phyloP scores from a whole-genome alignment of 2,329 filamentous ascomycete species.

The Colletotrichum horii region DNA sequence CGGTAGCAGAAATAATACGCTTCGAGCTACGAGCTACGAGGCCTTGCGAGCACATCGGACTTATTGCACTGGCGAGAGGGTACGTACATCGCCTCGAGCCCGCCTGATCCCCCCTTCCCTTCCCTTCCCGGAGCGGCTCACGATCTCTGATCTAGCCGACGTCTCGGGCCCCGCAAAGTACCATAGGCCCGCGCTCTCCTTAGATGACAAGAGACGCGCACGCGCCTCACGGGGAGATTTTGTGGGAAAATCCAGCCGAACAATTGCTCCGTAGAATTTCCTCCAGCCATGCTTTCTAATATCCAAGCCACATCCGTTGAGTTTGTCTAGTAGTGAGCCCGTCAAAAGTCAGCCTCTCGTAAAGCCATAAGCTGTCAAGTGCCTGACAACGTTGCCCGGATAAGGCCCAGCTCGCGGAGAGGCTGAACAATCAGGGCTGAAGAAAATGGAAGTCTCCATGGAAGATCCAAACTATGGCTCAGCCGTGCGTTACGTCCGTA shows the following conservation, averaged over 20 bases:
- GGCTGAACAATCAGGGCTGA: background rate
- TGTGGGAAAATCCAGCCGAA: background rate
- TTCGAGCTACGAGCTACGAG: background rate
- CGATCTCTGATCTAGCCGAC: slow-evolving; percentile 21
- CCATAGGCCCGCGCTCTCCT: background rate
- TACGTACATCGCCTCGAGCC: background rate
- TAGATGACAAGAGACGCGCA: background rate
- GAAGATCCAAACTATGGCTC: background rate
- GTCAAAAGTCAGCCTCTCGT: background rate
- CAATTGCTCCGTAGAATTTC: background rate
- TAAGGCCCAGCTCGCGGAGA: background rate
- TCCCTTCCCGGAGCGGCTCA: slow-evolving; percentile 12
- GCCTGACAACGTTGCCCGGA: background rate
- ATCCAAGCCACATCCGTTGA: slow-evolving; percentile 1
- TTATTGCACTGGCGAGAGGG: background rate
- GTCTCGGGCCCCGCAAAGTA: slow-evolving; percentile 12
- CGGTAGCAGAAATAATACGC: background rate
- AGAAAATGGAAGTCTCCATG: background rate
- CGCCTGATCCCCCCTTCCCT: background rate
- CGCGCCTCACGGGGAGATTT: background rate
- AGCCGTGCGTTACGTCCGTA: background rate
- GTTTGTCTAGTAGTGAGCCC: background rate
- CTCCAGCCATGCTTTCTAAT: background rate
- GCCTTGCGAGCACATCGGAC: background rate
- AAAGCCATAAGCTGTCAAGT: background rate